Conservation (phyloP, 2,329 filamentous ascomycete species). For the Sclerotinia sclerotiorum region DNA sequence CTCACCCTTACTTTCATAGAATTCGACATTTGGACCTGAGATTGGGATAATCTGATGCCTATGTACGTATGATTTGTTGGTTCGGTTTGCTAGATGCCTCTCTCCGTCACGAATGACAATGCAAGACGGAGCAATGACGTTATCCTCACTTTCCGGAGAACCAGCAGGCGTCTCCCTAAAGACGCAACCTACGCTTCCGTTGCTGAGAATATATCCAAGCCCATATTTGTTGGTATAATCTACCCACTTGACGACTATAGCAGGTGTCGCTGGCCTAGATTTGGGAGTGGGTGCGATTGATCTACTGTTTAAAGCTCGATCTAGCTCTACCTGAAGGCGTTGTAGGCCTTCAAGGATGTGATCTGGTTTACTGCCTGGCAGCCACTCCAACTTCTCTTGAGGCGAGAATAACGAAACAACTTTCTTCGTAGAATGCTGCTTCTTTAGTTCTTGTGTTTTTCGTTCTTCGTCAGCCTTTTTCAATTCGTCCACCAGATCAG, state of each 20-base stretch:
- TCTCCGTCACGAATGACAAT: constrained; percentile 71
- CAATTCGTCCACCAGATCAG: constrained; percentile 37
- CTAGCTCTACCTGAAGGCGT: constrained; percentile 59
- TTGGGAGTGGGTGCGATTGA: constrained; percentile 60
- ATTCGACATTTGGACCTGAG: constrained; percentile 61
- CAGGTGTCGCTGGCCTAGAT: constrained; percentile 56
- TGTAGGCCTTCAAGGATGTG: constrained; percentile 56
- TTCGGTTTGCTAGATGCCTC: constrained; percentile 63
- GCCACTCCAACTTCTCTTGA: constrained; percentile 50
- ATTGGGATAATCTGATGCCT: constrained; percentile 64
- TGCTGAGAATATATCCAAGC: constrained; percentile 78
- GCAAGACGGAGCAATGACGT: constrained; percentile 65
- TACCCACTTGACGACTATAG: constrained; percentile 77
- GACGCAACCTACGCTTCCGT: constrained; percentile 76
- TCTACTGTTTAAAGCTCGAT: constrained; percentile 62
- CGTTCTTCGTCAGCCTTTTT: constrained; percentile 30
- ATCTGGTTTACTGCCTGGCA: constrained; percentile 58
- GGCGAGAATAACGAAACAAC: constrained; percentile 52
- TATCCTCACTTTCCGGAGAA: constrained; percentile 48
- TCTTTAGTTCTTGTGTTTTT: constrained; percentile 33
- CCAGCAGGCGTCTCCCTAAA: constrained; percentile 52
- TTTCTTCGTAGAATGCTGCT: constrained; percentile 44
- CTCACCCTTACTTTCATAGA: constrained; percentile 70
- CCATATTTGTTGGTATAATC: constrained; percentile 88
- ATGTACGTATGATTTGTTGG: constrained; percentile 56